Evolutionary conservation across 352 stramenopile genomes (phyloP).

Genomic region (Pythium phragmitis): DNA sequence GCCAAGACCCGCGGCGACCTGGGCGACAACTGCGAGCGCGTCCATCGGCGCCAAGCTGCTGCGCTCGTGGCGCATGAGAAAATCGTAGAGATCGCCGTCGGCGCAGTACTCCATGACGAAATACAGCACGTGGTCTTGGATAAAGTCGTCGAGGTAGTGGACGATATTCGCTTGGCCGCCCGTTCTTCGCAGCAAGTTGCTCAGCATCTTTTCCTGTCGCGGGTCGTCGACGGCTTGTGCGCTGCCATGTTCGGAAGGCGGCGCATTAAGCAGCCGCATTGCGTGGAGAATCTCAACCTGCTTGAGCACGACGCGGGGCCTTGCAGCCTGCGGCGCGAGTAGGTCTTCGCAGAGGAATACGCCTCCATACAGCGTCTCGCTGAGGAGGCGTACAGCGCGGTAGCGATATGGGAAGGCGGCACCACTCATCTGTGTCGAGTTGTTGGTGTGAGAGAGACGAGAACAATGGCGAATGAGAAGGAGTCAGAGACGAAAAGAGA

Average conservation of each 20-base stretch:
- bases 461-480: too few relatives aligned
- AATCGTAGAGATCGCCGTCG: constrained; percentile 44
- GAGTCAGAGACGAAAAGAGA: too few relatives aligned
- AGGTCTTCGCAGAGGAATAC: constrained; percentile 48
- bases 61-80: constrained; percentile 17
- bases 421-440: too few relatives aligned
- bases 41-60: constrained; percentile 25
- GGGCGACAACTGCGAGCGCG: constrained; percentile 35
- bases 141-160: constrained; percentile 46
- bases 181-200: constrained; percentile 30
- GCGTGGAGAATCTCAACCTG: constrained; percentile 43
- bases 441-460: too few relatives aligned
- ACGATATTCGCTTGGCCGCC: constrained; percentile 50
- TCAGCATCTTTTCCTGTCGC: constrained; percentile 38
- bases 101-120: constrained; percentile 59
- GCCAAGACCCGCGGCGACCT: constrained; percentile 40
- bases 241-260: constrained; percentile 13
- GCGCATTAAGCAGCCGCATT: constrained; percentile 24
- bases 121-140: constrained; percentile 39
- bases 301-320: constrained; percentile 43
- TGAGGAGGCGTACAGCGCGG: constrained; percentile 33
- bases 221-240: constrained; percentile 38
- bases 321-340: background rate
- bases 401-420: constrained; percentile 7
- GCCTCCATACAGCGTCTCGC: constrained; percentile 46